Percentiles rank a stretch among this genome's conserved stretches.
Evolutionary conservation across 1,284 basidiomycete genomes (phyloP).

Genomic region (Stygiomarasmius scandens): DNA sequence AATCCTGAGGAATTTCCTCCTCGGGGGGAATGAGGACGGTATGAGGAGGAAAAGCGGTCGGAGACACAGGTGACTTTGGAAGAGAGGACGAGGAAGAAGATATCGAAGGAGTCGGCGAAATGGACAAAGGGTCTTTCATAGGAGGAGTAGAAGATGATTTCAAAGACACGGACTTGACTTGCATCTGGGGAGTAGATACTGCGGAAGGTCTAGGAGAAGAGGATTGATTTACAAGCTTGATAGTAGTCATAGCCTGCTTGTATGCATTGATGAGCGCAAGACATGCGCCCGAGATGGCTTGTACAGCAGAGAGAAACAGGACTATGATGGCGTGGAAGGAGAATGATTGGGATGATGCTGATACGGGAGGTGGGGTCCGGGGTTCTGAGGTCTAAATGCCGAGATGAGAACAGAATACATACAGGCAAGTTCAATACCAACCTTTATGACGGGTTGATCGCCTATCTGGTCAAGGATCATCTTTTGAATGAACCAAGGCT

Average conservation of each 20-base stretch:
- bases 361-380: conserved; percentile 23
- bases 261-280: conserved; percentile 70
- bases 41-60: conserved; percentile 11
- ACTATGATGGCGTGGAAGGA: conserved; percentile 68
- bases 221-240: conserved; percentile 66
- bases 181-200: conserved; percentile 6
- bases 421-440: conserved; percentile 24
- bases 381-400: conserved; percentile 17
- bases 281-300: conserved; percentile 67
- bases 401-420: not conserved
- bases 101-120: conserved; percentile 6
- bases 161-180: conserved; percentile 9
- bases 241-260: conserved; percentile 62
- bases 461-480: conserved; percentile 64
- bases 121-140: not conserved
- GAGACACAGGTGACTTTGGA: conserved; percentile 10
- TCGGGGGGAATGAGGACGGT: conserved; percentile 8
- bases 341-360: conserved; percentile 35
- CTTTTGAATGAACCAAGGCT: conserved; percentile 83
- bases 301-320: conserved; percentile 70
- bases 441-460: conserved; percentile 38
- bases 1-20: conserved; percentile 27
- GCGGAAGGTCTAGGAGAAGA: conserved; percentile 21
- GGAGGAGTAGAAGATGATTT: conserved; percentile 18
- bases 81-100: conserved; percentile 20